These are phyloP conservation scores for Sideroxylon spinosum DNA, from an alignment of 179 eudicot species.

Conservation along the genomic window DNA sequence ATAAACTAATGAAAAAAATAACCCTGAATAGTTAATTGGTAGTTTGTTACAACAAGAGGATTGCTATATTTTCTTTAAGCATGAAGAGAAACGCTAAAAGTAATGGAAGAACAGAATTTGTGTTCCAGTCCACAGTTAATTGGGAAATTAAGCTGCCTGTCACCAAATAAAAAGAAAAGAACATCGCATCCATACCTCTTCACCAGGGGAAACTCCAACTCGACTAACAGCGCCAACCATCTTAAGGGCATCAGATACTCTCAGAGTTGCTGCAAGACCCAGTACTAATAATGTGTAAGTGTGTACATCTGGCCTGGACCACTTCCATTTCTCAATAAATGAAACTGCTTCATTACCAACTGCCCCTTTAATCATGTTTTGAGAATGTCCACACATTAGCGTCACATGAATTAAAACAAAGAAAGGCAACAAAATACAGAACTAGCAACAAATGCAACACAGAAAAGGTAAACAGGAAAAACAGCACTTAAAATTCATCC, in stretches of 20 bases:
- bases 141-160: not conserved
- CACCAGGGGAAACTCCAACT: slow-evolving; percentile 79
- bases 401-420: not conserved
- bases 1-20: not conserved
- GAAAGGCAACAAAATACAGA: not conserved
- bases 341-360: slow-evolving; percentile 41
- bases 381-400: not conserved
- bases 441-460: not conserved
- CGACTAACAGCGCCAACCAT: slow-evolving; percentile 58
- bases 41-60: not conserved
- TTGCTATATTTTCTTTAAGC: not conserved
- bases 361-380: slow-evolving; percentile 22
- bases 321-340: slow-evolving; percentile 62
- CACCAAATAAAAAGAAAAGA: not conserved
- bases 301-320: slow-evolving; percentile 81
- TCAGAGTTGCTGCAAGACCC: slow-evolving; percentile 79
- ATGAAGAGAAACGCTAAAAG: not conserved
- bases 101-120: not conserved
- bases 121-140: not conserved
- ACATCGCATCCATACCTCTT: slow-evolving; percentile 53
- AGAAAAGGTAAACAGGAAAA: not conserved
- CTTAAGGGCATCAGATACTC: slow-evolving; percentile 81
- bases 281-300: slow-evolving; percentile 53
- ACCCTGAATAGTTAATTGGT: not conserved
- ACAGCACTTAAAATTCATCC: slow-evolving; percentile 6